Base-by-base conservation (phyloP, 1,284 basidiomycete genomes). In the Taiwanofungus camphoratus region DNA sequence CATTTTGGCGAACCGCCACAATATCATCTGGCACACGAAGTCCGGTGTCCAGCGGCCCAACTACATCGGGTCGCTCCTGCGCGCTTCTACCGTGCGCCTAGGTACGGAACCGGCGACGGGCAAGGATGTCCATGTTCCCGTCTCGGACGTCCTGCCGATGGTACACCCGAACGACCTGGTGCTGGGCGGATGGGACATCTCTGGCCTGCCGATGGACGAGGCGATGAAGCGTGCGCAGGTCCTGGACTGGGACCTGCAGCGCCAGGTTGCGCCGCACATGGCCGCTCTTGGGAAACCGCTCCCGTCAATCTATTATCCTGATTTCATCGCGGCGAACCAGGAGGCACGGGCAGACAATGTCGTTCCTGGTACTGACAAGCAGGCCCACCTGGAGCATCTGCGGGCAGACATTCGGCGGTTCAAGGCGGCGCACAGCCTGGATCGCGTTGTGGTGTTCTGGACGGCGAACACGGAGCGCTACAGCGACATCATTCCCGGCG, bases 391-490 rank as follows among this genome's bases (percentile, higher is more conserved):
- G 50, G 92, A 97, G 54, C 84, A 89, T 54, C 82, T 99, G 59
- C 90, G 94, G 49, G 75, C 76, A 38, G 92, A 98, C 65, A 98
- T 98, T 60, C 90, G 92, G 59, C 77, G 82, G 46, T 99, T 99
- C 79, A 98, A 97, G 76, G 61, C 70, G 41, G 68, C 82, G 54
- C 81, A 99, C 66, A 74, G 71, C 29, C 82, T 98, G 42, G 94
- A 96, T 65, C 85, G 84, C 47, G 79, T 92, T 52, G 70, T 97
- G 52, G 86, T 96, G 46, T 94, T 96, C 73, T 97, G 93, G 93
- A 96, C 93, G 23, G 95, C 95, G 62, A 98, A 99, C 75, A 99
- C 95, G 29, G 95, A 99, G 76, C 87, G 95, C 50, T 99, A 95
- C 80, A 87, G 89, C 59, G 90, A 93, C 54, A 84, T 99, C 66